phyloP scores from a whole-genome alignment of 2,329 filamentous ascomycete species.

The Diaporthe sp. region DNA sequence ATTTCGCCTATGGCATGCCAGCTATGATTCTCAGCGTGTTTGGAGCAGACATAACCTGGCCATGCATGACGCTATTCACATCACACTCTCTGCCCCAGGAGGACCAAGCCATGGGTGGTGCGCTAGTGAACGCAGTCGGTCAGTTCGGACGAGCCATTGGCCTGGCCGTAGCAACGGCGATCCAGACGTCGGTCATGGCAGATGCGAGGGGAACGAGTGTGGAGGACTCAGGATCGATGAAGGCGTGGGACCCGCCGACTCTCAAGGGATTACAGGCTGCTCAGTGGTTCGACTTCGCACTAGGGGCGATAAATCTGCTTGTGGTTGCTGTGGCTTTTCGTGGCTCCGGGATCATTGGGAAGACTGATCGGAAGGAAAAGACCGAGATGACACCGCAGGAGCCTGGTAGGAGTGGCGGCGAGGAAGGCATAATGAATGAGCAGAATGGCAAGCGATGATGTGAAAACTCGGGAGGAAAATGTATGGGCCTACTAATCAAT shows the following conservation, averaged over 20 bases:
- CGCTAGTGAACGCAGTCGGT: constrained; percentile 75
- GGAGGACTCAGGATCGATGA: constrained; percentile 56
- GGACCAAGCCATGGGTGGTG: constrained; percentile 77
- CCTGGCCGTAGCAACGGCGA: constrained; percentile 73
- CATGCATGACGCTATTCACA: constrained; percentile 74
- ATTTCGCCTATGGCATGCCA: constrained; percentile 76
- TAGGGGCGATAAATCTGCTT: constrained; percentile 57
- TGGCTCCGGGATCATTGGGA: constrained; percentile 66
- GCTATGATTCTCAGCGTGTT: constrained; percentile 76
- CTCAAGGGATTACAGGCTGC: constrained; percentile 62
- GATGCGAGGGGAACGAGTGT: constrained; percentile 58
- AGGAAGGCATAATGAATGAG: constrained; percentile 19
- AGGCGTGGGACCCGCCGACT: constrained; percentile 59
- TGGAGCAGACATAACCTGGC: constrained; percentile 76
- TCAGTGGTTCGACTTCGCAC: constrained; percentile 65
- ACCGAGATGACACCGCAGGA: neutral
- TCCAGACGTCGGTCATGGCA: constrained; percentile 73
- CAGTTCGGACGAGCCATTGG: constrained; percentile 76
- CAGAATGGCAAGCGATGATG: neutral
- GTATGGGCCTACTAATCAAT: too few species aligned
- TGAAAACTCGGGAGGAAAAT: neutral
- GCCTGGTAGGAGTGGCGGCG: constrained; percentile 10
- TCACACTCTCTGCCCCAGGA: constrained; percentile 71
- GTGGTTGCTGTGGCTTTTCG: constrained; percentile 63
- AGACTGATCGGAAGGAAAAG: constrained; percentile 43